A percentile compares a stretch with the other conserved stretches of the same genome.
These are phyloP conservation scores for Isabelozyma heimii DNA, from an alignment of 805 yeast species.

Conservation along the genomic window DNA sequence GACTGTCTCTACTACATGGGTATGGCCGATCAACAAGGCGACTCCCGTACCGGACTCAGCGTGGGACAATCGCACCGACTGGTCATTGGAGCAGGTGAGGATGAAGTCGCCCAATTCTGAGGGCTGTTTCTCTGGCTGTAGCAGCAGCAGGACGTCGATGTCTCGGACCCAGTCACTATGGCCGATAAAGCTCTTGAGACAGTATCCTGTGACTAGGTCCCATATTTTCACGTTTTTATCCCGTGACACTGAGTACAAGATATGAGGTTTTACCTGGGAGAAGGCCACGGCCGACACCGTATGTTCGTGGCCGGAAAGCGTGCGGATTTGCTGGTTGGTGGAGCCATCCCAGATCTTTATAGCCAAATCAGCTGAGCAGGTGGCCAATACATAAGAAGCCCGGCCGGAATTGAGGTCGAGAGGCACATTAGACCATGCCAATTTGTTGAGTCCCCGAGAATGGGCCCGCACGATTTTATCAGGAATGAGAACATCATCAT, in stretches of 20 bases:
- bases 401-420: constrained; percentile 22
- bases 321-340: constrained; percentile 50
- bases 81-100: constrained; percentile 77
- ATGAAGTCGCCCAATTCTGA: constrained; percentile 50
- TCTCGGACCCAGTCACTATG: constrained; percentile 89
- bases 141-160: constrained; percentile 38
- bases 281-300: constrained; percentile 67
- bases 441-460: constrained; percentile 60
- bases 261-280: constrained; percentile 42
- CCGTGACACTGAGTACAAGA: constrained; percentile 60
- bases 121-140: constrained; percentile 4
- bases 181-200: constrained; percentile 63
- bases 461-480: constrained; percentile 70
- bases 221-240: constrained; percentile 61
- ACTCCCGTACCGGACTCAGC: constrained; percentile 64
- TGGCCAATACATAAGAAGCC: constrained; percentile 36
- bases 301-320: constrained; percentile 85
- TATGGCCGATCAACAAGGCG: constrained; percentile 70
- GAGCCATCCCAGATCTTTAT: constrained; percentile 74
- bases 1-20: constrained; percentile 77
- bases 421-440: constrained; percentile 51
- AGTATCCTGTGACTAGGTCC: constrained; percentile 69
- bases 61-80: constrained; percentile 66
- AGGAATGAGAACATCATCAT: constrained; percentile 57
- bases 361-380: constrained; percentile 51